Conservation (phyloP, 148 eudicot genomes). For the Chenopodium berlandieri region DNA sequence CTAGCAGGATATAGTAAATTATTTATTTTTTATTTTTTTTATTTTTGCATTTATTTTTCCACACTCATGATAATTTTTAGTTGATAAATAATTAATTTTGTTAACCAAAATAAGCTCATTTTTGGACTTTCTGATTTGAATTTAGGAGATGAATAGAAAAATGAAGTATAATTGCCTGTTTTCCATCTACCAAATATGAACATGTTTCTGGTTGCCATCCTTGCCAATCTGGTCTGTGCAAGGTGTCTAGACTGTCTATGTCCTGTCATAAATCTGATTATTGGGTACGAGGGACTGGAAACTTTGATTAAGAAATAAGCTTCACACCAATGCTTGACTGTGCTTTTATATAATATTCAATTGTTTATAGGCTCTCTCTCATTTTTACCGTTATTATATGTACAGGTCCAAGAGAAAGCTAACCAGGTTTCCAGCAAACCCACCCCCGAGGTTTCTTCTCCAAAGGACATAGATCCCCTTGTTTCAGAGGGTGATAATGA, state of each 20-base stretch:
- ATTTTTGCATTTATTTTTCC: not conserved
- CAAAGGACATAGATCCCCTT: slow-evolving; percentile 36
- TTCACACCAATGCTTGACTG: not conserved
- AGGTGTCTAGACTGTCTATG: not conserved
- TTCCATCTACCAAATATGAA: not conserved
- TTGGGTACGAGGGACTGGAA: not conserved
- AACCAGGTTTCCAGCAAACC: slow-evolving; percentile 38
- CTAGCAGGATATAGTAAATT: not conserved
- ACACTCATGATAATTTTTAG: not conserved
- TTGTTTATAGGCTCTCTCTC: not conserved
- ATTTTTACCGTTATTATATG: not conserved
- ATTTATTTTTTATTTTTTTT: not conserved
- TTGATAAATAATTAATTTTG: not conserved
- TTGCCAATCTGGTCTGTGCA: not conserved
- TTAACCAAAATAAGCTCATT: not conserved
- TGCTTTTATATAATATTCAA: not conserved
- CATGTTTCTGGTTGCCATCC: slow-evolving; percentile 1
- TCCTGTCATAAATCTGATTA: not conserved
- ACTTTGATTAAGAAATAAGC: not conserved
- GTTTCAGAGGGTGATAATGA: slow-evolving; percentile 39
- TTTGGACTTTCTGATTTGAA: not conserved
- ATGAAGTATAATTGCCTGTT: not conserved
- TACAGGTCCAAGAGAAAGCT: slow-evolving; percentile 67
- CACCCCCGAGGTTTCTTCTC: slow-evolving; percentile 49
- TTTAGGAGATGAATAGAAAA: not conserved